Percentiles rank a stretch among this genome's conserved stretches.
These are phyloP conservation scores for Aspergillus hortae DNA, from an alignment of 2,329 filamentous ascomycete species.

Conservation along the genomic window DNA sequence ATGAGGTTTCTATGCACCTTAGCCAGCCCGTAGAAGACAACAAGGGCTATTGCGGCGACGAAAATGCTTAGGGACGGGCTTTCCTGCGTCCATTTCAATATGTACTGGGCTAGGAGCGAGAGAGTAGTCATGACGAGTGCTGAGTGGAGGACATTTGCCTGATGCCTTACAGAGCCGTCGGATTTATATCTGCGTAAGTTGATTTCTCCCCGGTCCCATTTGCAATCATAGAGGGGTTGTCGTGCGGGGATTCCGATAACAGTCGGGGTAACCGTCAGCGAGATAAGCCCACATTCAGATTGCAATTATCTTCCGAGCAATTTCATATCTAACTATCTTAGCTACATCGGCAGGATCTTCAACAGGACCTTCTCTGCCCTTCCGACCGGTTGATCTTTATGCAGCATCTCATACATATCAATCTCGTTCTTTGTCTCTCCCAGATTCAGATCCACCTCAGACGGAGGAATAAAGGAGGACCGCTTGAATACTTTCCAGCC, in stretches of 20 bases:
- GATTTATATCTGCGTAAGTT: not conserved
- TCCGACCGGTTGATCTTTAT: constrained; percentile 1
- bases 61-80: not conserved
- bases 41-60: not conserved
- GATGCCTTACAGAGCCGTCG: not conserved
- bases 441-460: constrained; percentile 54
- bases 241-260: not conserved
- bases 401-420: constrained; percentile 18
- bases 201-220: not conserved
- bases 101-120: not conserved
- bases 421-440: constrained; percentile 19
- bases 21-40: not conserved
- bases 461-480: constrained; percentile 52
- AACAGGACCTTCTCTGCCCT: not conserved
- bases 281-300: not conserved
- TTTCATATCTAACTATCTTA: no score
- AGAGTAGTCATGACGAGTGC: not conserved
- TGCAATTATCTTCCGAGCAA: no score
- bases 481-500: constrained; percentile 65
- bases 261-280: not conserved
- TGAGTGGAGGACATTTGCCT: no score
- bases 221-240: not conserved
- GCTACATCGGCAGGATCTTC: constrained; percentile 1
- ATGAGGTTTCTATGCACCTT: not conserved
- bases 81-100: not conserved